These are phyloP conservation scores for Yarrowia sp. DNA, from an alignment of 805 yeast species.

Conservation along the genomic window DNA sequence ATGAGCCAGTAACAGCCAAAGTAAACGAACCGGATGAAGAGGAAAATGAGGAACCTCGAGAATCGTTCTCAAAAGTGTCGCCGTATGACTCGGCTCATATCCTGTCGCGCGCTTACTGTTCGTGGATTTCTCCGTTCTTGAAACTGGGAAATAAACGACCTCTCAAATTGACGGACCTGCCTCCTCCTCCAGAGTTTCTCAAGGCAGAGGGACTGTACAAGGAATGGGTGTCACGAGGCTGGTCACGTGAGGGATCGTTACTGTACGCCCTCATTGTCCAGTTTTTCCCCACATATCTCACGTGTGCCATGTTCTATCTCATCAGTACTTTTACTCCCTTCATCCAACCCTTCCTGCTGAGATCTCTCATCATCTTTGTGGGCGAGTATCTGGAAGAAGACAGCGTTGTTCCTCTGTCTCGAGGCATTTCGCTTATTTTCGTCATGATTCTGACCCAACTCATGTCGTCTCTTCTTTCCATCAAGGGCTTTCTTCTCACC, in stretches of 20 bases:
- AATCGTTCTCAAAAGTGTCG: slow-evolving; percentile 4
- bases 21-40: neutral
- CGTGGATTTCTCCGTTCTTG: slow-evolving; percentile 20
- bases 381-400: slow-evolving; percentile 54
- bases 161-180: slow-evolving; percentile 13
- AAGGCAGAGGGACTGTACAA: slow-evolving; percentile 49
- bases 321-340: slow-evolving; percentile 55
- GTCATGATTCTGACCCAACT: slow-evolving; percentile 78
- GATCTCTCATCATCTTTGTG: slow-evolving; percentile 56
- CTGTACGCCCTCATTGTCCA: slow-evolving; percentile 48
- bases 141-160: slow-evolving; percentile 14
- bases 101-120: slow-evolving; percentile 23
- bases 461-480: slow-evolving; percentile 73
- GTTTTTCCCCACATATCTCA: slow-evolving; percentile 53
- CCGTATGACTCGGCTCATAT: slow-evolving; percentile 32
- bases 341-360: slow-evolving; percentile 54
- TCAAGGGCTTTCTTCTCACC: slow-evolving; percentile 77
- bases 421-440: slow-evolving; percentile 75
- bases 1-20: slow-evolving; percentile 4
- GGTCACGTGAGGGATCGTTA: slow-evolving; percentile 38
- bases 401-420: slow-evolving; percentile 61
- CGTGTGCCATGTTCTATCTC: slow-evolving; percentile 56
- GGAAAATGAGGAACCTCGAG: neutral
- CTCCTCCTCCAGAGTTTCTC: slow-evolving; percentile 44
- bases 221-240: slow-evolving; percentile 46